Evolutionary conservation across 257 asterid species (phyloP), one percentile per base, ranked within the genome.

Genomic region (Solanum piurae): DNA sequence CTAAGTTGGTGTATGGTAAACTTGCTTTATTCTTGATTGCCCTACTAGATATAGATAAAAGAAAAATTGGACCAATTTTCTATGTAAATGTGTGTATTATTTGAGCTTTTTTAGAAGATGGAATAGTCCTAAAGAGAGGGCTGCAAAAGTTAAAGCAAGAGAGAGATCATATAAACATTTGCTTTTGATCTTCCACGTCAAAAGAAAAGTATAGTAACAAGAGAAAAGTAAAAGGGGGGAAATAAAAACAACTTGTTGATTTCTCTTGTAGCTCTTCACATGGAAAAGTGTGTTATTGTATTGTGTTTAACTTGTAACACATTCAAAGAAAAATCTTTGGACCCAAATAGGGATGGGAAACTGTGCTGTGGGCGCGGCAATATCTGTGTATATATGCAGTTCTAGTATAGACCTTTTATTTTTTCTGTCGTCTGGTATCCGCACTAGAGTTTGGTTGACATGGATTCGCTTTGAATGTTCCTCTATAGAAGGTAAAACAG

Each of bases 181-280:
- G 95, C 96, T 93, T 94, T 95, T 92, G 90, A 93, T 95, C 93
- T 89, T 92, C 95, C 95, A 94, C 97, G 93, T 91, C 87, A 88
- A 82, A 86, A 84, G 91, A 49, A 55, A 75, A 88, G 58, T 2
- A 55, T 7, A 89, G 86, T 87, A 75, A 86, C 69, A 71, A 87
- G 44, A 73, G 18, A 68, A 55, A 27, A 85, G 75, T 77, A 18
- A 49, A 68, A 46, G 34, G 25, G 12, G 27, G 9, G 14, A 73
- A 7, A 33, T 6, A 29, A 42, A 55, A 38, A 62, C 82, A 66
- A 62, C 66, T 79, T 82, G 89, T 79, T 77, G 83, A 34, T 88
- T 89, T 85, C 69, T 85, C 92, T 71, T 72, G 62, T 27, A 62
- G 2, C 42, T 36, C 86, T 86, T 90, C 92, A 87, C 96, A 92